Conservation (phyloP, 192 early-diverging fungal species). For the Coemansia sp. region DNA sequence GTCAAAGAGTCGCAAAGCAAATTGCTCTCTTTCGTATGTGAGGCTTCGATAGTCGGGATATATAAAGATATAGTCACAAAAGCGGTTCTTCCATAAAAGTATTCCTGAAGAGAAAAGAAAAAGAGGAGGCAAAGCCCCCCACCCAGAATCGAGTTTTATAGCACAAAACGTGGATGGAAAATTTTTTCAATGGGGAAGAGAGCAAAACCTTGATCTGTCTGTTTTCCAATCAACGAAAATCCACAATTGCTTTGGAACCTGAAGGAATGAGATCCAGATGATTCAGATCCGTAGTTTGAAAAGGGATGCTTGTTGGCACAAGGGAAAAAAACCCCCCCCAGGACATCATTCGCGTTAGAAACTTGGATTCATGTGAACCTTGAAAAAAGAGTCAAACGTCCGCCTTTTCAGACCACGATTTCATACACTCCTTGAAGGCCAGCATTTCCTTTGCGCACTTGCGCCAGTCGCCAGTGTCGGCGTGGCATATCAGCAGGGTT, state of each 20-base stretch:
- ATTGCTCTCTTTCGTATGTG: conserved; percentile 38
- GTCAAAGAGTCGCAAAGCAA: conserved; percentile 2
- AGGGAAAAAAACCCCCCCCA: not conserved
- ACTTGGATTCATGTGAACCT: too few species aligned
- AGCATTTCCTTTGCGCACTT: conserved; percentile 73
- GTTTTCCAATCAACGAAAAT: too few species aligned
- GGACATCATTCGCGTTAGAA: too few species aligned
- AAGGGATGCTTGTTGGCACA: not conserved
- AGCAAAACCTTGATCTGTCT: too few species aligned
- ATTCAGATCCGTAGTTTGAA: not conserved
- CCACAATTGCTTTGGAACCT: too few species aligned
- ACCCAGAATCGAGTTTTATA: not conserved
- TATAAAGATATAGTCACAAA: conserved; percentile 33
- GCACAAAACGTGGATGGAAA: not conserved
- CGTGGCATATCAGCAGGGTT: conserved; percentile 76
- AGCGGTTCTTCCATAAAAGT: conserved; percentile 56
- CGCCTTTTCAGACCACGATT: too few species aligned
- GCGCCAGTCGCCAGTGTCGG: conserved; percentile 86
- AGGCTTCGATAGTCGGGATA: conserved; percentile 42
- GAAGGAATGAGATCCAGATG: too few species aligned
- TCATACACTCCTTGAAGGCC: conserved; percentile 77
- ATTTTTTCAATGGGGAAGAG: not conserved
- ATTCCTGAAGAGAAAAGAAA: conserved; percentile 41
- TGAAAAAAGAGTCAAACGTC: too few species aligned
- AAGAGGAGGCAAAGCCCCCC: not conserved